Evolutionary conservation across 768 basidiomycete genomes (phyloP), one percentile per base, ranked within the genome.

Genomic region (Lactarius sp.): DNA sequence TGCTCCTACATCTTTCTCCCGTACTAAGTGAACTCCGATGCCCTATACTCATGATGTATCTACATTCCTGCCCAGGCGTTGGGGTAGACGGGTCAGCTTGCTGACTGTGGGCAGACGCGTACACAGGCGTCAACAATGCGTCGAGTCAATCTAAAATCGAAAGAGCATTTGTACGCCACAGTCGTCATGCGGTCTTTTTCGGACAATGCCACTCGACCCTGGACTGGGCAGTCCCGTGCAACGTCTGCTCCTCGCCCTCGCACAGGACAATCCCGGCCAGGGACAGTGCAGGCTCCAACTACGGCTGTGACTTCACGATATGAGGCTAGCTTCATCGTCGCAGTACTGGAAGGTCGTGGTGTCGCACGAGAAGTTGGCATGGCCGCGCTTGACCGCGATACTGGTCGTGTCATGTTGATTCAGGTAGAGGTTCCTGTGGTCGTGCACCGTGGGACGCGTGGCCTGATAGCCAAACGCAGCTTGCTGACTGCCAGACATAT

Each of bases 401-500:
- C 87, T 0, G 92, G 88, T 0, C 79, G 83, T 33, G 87, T 88
- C 20, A 79, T 85, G 72, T 77, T 95, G 16, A 84, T 92, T 18
- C 93, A 96, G 81, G 92, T 88, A n/a, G 69, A 20, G 27, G 1
- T 20, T 44, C 42, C 36, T 52, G 61, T 59, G 44, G 22, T 52
- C 57, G 37, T 62, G 54, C 57, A 39, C 56, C 3, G 22, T 22
- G 46, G 53, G n/a, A 20, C 27, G 12, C 61, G 22, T 42, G 56
- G 56, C 52, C 36, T 56, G 46, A 58, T 20, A 39, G 46, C 8
- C 31, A 33, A 42, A 65, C 16, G 44, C 52, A 95, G 91, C 79
- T 93, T 36, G 84, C 87, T 41, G 94, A 97, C 71, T 88, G 88
- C 62, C 85, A 90, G 60, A 94, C 93, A 14, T 95, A 93, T 66